A percentile compares a stretch with the other conserved stretches of the same genome.
These are phyloP conservation scores for Trichoderma orchidacearum DNA, from an alignment of 495 filamentous ascomycete species.

Conservation along the genomic window DNA sequence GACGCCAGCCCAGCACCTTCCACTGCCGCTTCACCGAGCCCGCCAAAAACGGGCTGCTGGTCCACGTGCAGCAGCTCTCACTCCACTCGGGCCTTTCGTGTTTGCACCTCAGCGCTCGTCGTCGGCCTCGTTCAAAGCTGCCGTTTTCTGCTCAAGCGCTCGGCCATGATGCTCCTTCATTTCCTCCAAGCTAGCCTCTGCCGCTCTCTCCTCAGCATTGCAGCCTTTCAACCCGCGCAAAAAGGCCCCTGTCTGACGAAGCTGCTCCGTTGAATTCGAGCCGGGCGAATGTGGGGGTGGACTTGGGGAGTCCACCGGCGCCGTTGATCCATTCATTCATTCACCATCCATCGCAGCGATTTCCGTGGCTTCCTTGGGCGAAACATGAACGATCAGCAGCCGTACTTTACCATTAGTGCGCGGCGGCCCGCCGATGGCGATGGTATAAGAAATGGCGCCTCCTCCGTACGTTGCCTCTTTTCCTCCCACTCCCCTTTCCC, in stretches of 20 bases:
- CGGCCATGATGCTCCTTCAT: background rate
- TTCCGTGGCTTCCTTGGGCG: background rate
- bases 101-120: background rate
- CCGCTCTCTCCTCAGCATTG: too few relatives aligned
- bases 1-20: background rate
- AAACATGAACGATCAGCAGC: constrained; percentile 14
- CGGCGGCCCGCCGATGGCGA: constrained; percentile 24
- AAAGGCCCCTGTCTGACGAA: too few relatives aligned
- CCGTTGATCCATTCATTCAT: too few relatives aligned
- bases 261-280: too few relatives aligned
- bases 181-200: background rate
- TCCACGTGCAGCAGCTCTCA: background rate
- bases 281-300: background rate
- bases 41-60: background rate
- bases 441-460: constrained; percentile 31
- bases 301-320: background rate
- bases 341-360: background rate
- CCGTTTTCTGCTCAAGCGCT: background rate
- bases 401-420: constrained; percentile 30
- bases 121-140: background rate
- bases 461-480: constrained; percentile 21
- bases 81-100: background rate
- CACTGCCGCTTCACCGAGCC: background rate
- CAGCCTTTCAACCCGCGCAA: too few relatives aligned
- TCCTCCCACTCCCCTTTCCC: background rate